A percentile compares a stretch with the other conserved stretches of the same genome.
These are phyloP conservation scores for Cordyceps militaris DNA, from an alignment of 2,329 filamentous ascomycete species.

Conservation along the genomic window DNA sequence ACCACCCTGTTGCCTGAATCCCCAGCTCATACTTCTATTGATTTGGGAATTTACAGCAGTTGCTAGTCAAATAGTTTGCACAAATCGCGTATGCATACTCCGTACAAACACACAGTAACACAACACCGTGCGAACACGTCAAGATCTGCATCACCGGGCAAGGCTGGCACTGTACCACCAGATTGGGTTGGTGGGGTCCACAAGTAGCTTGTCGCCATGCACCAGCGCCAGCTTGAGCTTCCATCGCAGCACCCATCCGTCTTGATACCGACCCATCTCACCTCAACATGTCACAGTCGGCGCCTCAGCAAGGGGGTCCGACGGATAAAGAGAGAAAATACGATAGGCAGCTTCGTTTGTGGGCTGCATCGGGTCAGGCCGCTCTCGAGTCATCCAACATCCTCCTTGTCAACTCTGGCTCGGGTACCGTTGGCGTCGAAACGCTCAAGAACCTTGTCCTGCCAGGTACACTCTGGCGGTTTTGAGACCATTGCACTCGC, in stretches of 20 bases:
- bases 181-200: conserved; percentile 1
- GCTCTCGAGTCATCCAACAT: conserved; percentile 87
- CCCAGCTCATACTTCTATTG: too few species aligned
- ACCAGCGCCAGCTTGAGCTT: not conserved
- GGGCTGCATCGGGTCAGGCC: conserved; percentile 86
- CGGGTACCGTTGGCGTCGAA: conserved; percentile 84
- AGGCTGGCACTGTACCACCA: conserved; percentile 2
- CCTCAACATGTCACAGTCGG: conserved; percentile 23
- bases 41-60: too few species aligned
- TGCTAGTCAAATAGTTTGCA: too few species aligned
- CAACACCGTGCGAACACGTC: not conserved
- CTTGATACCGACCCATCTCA: not conserved
- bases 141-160: not conserved
- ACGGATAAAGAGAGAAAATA: conserved; percentile 70
- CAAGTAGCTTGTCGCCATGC: not conserved
- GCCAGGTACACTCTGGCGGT: conserved; percentile 49
- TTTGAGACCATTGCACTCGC: too few species aligned
- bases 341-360: conserved; percentile 88
- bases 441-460: conserved; percentile 95
- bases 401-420: conserved; percentile 79
- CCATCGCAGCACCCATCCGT: not conserved
- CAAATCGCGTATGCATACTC: too few species aligned
- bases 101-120: not conserved
- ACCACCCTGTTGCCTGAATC: too few species aligned
- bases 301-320: conserved; percentile 38